These are phyloP conservation scores for Adiantum capillusveneris DNA, from an alignment of 75 land plant genomes.

Conservation along the genomic window DNA sequence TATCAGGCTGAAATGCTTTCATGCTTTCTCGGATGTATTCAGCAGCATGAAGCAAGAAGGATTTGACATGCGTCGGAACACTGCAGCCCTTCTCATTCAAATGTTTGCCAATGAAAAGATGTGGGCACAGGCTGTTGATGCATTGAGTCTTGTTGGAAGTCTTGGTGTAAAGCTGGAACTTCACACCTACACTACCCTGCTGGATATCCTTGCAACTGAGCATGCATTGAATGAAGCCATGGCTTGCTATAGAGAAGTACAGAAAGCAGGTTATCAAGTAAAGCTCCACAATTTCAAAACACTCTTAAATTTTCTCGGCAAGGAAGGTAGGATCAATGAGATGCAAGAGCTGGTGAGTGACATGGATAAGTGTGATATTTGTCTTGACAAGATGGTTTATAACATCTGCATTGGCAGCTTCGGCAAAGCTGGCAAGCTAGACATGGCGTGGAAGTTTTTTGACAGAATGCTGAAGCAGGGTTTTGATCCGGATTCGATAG, in stretches of 20 bases:
- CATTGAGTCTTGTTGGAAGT: slow-evolving; percentile 54
- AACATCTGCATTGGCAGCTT: slow-evolving; percentile 75
- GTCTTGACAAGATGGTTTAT: slow-evolving; percentile 59
- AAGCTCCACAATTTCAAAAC: slow-evolving; percentile 53
- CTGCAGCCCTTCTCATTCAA: slow-evolving; percentile 33
- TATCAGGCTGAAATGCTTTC: slow-evolving; percentile 32
- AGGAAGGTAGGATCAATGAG: slow-evolving; percentile 53
- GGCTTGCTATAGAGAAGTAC: slow-evolving; percentile 68
- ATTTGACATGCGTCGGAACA: slow-evolving; percentile 28
- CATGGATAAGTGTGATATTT: slow-evolving; percentile 53
- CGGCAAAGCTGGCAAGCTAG: slow-evolving; percentile 73
- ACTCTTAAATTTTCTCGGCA: slow-evolving; percentile 50
- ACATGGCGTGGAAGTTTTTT: slow-evolving; percentile 77
- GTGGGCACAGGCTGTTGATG: slow-evolving; percentile 47
- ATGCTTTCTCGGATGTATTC: slow-evolving; percentile 32
- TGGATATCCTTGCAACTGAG: slow-evolving; percentile 56
- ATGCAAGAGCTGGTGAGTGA: slow-evolving; percentile 56
- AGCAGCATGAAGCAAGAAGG: slow-evolving; percentile 62
- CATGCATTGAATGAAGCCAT: slow-evolving; percentile 54
- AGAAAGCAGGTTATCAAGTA: slow-evolving; percentile 66
- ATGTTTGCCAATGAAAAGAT: slow-evolving; percentile 28
- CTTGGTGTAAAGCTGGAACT: slow-evolving; percentile 72
- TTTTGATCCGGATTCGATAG: slow-evolving; percentile 63
- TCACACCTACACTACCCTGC: slow-evolving; percentile 63
- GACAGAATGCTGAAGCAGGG: slow-evolving; percentile 59